phyloP scores from a whole-genome alignment of 768 basidiomycete species.

The Boletus tomentosulus region DNA sequence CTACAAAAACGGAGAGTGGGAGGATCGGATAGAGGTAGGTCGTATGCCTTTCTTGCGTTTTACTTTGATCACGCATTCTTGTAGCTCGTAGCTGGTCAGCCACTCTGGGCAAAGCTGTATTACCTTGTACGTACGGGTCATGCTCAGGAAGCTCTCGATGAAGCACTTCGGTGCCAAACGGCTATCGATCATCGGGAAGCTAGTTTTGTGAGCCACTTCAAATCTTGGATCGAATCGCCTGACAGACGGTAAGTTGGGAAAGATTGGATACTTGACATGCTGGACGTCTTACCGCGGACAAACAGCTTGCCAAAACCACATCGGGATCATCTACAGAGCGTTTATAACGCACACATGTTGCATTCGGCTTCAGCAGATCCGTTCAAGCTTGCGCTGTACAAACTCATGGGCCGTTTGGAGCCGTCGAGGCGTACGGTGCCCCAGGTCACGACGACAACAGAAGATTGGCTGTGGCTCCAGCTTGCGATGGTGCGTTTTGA shows the following conservation, averaged over 20 bases:
- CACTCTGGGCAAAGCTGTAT: constrained; percentile 92
- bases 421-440: constrained; percentile 72
- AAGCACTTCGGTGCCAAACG: constrained; percentile 65
- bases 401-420: constrained; percentile 91
- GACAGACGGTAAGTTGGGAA: constrained; percentile 59
- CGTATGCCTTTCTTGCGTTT: neutral
- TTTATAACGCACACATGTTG: constrained; percentile 85
- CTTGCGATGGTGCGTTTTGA: constrained; percentile 60
- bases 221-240: constrained; percentile 75
- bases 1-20: constrained; percentile 80
- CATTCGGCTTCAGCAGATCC: constrained; percentile 87
- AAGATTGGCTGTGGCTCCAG: constrained; percentile 99
- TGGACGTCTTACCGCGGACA: constrained; percentile 2
- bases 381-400: constrained; percentile 95
- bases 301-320: constrained; percentile 64
- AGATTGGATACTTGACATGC: neutral
- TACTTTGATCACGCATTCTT: constrained; percentile 4
- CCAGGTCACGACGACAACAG: constrained; percentile 85
- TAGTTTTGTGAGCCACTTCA: constrained; percentile 79
- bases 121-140: constrained; percentile 89
- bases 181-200: constrained; percentile 75
- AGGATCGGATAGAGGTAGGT: constrained; percentile 80
- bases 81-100: constrained; percentile 80
- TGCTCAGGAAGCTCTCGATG: constrained; percentile 70
- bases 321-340: constrained; percentile 74